Base-by-base conservation (phyloP, 2,329 filamentous ascomycete genomes). In the Xylaria sp. region DNA sequence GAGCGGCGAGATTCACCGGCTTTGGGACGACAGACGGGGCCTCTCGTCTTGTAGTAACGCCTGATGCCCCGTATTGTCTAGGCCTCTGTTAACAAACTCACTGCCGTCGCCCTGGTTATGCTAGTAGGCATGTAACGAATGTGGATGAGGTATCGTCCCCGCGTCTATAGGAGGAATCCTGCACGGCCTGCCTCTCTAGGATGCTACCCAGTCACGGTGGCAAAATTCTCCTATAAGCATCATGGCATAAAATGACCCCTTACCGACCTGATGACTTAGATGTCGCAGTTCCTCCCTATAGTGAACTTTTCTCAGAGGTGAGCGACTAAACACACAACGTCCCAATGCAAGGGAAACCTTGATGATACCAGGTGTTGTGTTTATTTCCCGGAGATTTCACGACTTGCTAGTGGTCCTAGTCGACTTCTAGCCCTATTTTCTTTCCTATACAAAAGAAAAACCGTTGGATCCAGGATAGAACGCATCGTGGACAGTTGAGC, bases 191-290 rank as follows among this genome's bases (percentile, higher is more conserved):
- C 61, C 55, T 62, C 49, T 57, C 61, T 35, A 33, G 64, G 58
- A 51, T 64, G 35, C 54, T 19, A 65, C 63, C 60, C n/a, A 33
- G 59, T 58, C 63, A 49, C 31, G 56, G 63, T 63, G 60, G 60
- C 60, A 55, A 65, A 63, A 60, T 48, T 49, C 29, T 13, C 11
- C 44, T 15, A 17, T 47, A 17, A 58, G 38, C 52, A 62, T 64
- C 58, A 21, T 62, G 54, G 62, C 61, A 66, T 66, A 66, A 64
- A 64, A 56, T 54, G 53, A 33, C 43, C 46, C 55, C n/a, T 33
- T 55, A 51, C 53, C 59, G 40, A 53, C 62, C 55, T 43, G 27
- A 43, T 51, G 35, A 43, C 31, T 43, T 37, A 31, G 29, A 33
- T 51, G 27, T 27, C 19, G 19, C 33, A 37, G 27, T 35, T 54